These are phyloP conservation scores for Pseudogymnoascus sp. DNA, from an alignment of 2,329 filamentous ascomycete genomes.

Conservation along the genomic window DNA sequence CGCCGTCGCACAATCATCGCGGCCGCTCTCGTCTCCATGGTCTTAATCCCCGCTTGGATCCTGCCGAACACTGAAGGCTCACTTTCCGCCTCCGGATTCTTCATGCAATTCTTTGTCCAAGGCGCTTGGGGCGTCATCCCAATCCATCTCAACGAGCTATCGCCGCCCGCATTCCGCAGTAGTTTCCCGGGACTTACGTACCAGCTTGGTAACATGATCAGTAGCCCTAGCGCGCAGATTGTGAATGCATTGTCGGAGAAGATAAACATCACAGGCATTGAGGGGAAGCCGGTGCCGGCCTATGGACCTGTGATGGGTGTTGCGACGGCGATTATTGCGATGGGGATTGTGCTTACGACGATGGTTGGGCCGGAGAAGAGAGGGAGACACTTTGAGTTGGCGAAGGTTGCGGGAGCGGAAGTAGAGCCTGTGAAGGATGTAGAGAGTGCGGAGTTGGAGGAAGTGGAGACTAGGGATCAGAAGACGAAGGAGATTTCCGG, in stretches of 20 bases:
- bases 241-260: constrained; percentile 65
- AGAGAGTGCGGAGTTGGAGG: constrained; percentile 15
- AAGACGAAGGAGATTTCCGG: background rate
- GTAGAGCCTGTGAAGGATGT: constrained; percentile 20
- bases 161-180: constrained; percentile 57
- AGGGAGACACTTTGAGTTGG: constrained; percentile 59
- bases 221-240: constrained; percentile 62
- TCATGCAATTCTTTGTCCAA: constrained; percentile 70
- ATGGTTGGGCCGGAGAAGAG: constrained; percentile 63
- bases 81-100: constrained; percentile 72
- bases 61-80: constrained; percentile 51
- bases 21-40: constrained; percentile 52
- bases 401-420: constrained; percentile 40
- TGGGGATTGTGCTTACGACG: constrained; percentile 45
- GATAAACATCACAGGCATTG: constrained; percentile 42
- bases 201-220: constrained; percentile 66
- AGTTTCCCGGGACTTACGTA: constrained; percentile 60
- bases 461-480: background rate
- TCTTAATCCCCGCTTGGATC: constrained; percentile 72
- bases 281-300: constrained; percentile 52
- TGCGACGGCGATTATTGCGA: constrained; percentile 66
- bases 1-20: constrained; percentile 58
- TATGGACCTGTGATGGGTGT: constrained; percentile 71
- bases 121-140: constrained; percentile 62
- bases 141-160: constrained; percentile 62